These are phyloP conservation scores for Diddensiella santjacobensis DNA, from an alignment of 805 yeast genomes.

Conservation along the genomic window DNA sequence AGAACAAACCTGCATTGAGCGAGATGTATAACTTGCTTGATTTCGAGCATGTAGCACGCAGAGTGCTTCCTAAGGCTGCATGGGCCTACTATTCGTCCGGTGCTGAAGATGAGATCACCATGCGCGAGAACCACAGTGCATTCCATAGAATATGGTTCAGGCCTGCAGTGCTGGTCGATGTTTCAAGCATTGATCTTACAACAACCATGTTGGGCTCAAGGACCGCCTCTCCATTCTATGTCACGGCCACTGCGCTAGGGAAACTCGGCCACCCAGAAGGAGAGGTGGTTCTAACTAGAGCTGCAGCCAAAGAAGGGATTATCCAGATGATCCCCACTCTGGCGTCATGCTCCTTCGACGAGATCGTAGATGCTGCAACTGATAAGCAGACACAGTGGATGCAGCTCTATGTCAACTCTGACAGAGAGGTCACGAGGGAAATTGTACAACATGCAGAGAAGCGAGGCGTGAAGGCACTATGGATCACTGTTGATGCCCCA, in stretches of 20 bases:
- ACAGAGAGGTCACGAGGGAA: slow-evolving; percentile 57
- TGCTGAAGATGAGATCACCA: slow-evolving; percentile 86
- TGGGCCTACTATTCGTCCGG: slow-evolving; percentile 95
- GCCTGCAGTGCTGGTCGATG: slow-evolving; percentile 81
- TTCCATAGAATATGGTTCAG: slow-evolving; percentile 84
- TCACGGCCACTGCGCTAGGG: slow-evolving; percentile 89
- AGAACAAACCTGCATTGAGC: slow-evolving; percentile 62
- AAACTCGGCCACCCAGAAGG: slow-evolving; percentile 92
- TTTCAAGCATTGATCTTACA: slow-evolving; percentile 61
- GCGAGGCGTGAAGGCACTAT: slow-evolving; percentile 75
- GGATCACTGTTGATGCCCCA: slow-evolving; percentile 92
- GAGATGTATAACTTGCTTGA: slow-evolving; percentile 76
- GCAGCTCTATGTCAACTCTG: slow-evolving; percentile 79
- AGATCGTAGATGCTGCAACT: slow-evolving; percentile 65
- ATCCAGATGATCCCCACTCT: slow-evolving; percentile 92
- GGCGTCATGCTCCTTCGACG: slow-evolving; percentile 85
- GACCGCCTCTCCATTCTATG: slow-evolving; percentile 75
- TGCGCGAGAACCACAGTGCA: slow-evolving; percentile 87
- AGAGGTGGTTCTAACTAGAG: slow-evolving; percentile 78
- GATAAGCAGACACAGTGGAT: slow-evolving; percentile 80
- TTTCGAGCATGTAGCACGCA: slow-evolving; percentile 81
- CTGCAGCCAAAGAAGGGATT: slow-evolving; percentile 66
- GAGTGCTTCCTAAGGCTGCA: slow-evolving; percentile 70
- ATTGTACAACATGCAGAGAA: slow-evolving; percentile 68
- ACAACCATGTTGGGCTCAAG: slow-evolving; percentile 74